Percentiles rank a stretch among this genome's conserved stretches.
These are phyloP conservation scores for Rhodomyrtus tomentosa DNA, from an alignment of 345 rosid genomes.

Conservation along the genomic window DNA sequence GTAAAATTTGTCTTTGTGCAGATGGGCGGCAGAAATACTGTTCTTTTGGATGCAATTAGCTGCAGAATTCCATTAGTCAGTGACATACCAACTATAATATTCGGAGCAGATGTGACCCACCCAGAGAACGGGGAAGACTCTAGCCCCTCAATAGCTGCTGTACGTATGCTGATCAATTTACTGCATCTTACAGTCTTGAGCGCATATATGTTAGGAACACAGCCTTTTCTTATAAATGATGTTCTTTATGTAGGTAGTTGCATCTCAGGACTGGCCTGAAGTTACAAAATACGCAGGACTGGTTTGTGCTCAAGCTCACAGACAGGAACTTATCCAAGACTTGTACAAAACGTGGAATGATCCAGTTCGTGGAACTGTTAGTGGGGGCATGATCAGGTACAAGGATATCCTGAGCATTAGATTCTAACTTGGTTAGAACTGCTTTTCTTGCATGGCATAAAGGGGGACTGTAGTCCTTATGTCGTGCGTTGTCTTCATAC, in stretches of 20 bases:
- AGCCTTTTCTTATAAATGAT: constrained; percentile 1
- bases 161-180: constrained; percentile 5
- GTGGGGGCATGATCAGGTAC: constrained; percentile 99
- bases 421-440: neutral
- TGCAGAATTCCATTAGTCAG: constrained; percentile 95
- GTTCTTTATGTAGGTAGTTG: constrained; percentile 63
- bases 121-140: constrained; percentile 99
- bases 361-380: constrained; percentile 90
- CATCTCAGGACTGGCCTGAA: constrained; percentile 99
- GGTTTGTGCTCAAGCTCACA: constrained; percentile 99
- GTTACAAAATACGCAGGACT: constrained; percentile 97
- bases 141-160: constrained; percentile 98
- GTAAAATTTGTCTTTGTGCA: constrained; percentile 13
- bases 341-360: constrained; percentile 98
- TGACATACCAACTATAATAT: constrained; percentile 95
- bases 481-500: constrained; percentile 2
- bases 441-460: neutral
- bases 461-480: neutral
- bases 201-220: neutral
- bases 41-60: constrained; percentile 91
- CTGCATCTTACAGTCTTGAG: neutral
- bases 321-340: constrained; percentile 98
- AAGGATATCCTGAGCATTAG: neutral
- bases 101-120: constrained; percentile 98
- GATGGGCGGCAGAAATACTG: constrained; percentile 99